Evolutionary conservation across 441 rosid species (phyloP), one percentile per base, ranked within the genome.

Genomic region (Euphorbia corollata): DNA sequence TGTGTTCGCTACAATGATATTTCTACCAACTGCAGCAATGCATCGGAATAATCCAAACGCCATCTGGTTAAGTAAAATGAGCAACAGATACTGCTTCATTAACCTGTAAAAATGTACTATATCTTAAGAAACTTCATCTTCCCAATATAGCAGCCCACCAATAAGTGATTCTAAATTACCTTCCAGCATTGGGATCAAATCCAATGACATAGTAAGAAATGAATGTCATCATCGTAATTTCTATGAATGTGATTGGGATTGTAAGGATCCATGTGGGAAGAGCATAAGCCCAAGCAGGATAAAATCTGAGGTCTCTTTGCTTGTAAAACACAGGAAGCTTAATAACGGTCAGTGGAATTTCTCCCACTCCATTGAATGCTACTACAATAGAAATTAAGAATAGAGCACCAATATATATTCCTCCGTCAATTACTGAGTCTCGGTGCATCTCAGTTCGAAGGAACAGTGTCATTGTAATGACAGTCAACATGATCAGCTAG

Each of bases 261-360:
- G 85, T 87, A 22, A 90, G 86, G 75, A 92, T 78, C 95, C 91
- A 90, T 55, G 84, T 73, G 39, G 96, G 94, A 34, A 91, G 74
- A 59, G 92, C 74, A 71, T 82, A 91, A 0, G 84, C 80, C 96
- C 97, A 91, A 0, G 94, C 65, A 61, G 97, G 97, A 72, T 74
- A 88, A 80, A 91, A 88, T 16, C 76, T 79, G 43, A 83, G 85
- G 64, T 87, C 96, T 27, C 97, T 79, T 73, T 91, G 97, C 78
- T 89, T 91, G 88, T 79, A 89, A 58, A 91, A 91, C 53, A 91
- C 89, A 32, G 92, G 92, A 71, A 89, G 97, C 72, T 87, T 91
- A 64, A 73, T 76, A 51, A 89, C 82, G 53, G 97, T 80, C 92
- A 91, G 76, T 54, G 91, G 74, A 50, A 91, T 83, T 74, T 91